Evolutionary conservation across 2,329 filamentous ascomycete genomes (phyloP), one percentile per base, ranked within the genome.

Genomic region (Aspergillus oerlinghausenensis): DNA sequence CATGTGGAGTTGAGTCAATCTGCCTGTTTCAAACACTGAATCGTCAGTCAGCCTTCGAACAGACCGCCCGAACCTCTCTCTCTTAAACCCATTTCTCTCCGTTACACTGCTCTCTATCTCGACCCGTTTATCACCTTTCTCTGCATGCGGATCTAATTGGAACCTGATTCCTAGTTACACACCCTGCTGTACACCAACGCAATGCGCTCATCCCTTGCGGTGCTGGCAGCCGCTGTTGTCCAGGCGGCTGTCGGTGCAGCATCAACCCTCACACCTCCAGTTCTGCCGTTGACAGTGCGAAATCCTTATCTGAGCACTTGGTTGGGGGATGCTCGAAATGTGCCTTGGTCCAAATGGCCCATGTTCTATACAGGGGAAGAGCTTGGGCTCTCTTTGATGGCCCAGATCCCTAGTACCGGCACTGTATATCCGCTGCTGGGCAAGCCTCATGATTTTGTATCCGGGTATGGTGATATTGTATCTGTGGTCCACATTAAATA

Each of bases 271-370:
- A 81, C 78, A 29, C 84, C 84, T 55, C 88, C 88, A 10, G 83
- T 88, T 1, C 80, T 89, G 42, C 89, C 90, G 19, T 74, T 94
- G 51, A 87, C 88, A 32, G 89, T 93, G 49, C 85, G 85, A 57
- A 88, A 86, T 40, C 90, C 90, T 1, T 94, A 93, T 66, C 76
- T 94, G 4, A 91, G 85, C 68, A 83, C 85, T n/a, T 91, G 88
- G 88, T 77, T 89, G 45, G 65, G 82, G 72, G 80, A 77, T 90
- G 89, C 90, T 43, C 82, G 91, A 63, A 82, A 88, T 55, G 81
- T 81, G 49, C 91, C 91, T 1, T 95, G 90, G 90, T 82, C 85
- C 54, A 83, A 84, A 74, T 96, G 91, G 91, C 91, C 91, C 25
- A 93, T 93, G 72, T 92, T 92, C 72, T 92, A 87, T 80, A 89